phyloP scores from a whole-genome alignment of 345 rosid species.

The Linum tenue region DNA sequence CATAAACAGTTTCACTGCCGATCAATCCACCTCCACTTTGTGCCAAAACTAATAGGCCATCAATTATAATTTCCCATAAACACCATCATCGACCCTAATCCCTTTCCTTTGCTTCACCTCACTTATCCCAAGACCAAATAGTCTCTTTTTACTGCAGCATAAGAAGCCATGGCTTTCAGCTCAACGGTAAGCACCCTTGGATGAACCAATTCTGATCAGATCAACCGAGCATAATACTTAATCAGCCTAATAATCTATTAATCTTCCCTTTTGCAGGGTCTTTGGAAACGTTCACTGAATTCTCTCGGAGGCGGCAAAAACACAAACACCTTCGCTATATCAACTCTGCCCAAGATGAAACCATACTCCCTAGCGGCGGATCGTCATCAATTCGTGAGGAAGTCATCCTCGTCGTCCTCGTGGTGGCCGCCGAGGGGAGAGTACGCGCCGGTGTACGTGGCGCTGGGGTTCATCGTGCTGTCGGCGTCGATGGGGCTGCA shows the following conservation, averaged over 20 bases:
- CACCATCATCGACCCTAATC: too few relatives aligned
- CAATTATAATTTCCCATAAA: too few relatives aligned
- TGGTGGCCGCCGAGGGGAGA: constrained; percentile 26
- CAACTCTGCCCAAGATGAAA: not conserved
- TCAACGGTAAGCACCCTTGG: not conserved
- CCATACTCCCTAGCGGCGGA: not conserved
- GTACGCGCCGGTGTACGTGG: constrained; percentile 31
- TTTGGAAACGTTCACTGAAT: not conserved
- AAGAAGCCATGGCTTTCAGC: not conserved
- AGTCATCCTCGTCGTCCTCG: not conserved
- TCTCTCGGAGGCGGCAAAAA: too few relatives aligned
- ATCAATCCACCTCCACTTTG: too few relatives aligned
- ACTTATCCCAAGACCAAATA: too few relatives aligned
- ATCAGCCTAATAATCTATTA: not conserved
- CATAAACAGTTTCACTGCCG: too few relatives aligned
- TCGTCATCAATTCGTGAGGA: not conserved
- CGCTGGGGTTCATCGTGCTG: constrained; percentile 37
- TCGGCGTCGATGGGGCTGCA: constrained; percentile 39
- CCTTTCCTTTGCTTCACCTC: too few relatives aligned
- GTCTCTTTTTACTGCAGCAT: too few relatives aligned
- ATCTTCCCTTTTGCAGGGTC: not conserved
- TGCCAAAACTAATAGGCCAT: too few relatives aligned
- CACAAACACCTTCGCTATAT: not conserved
- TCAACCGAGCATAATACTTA: too few relatives aligned
- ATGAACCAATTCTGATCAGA: not conserved